Evolutionary conservation across 257 asterid species (phyloP), one percentile per base, ranked within the genome.

Genomic region (Petunia secreta): DNA sequence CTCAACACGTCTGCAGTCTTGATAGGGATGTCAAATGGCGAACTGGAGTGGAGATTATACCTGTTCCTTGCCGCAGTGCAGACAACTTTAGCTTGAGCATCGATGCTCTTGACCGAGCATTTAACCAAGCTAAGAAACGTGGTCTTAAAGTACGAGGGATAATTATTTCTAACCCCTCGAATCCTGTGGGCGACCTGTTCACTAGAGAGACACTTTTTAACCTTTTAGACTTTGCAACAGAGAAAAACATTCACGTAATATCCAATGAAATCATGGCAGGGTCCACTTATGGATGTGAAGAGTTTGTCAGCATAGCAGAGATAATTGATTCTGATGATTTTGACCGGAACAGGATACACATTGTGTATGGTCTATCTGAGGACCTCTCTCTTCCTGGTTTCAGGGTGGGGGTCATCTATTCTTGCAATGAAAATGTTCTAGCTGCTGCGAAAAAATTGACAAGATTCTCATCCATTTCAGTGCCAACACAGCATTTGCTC

Each of bases 41-140:
- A 67, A 88, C 86, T 4, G 90, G 92, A 46, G 93, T 87, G 48
- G 96, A 91, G 78, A 88, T 89, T 79, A 75, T 91, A 79, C 92
- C 93, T 11, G 87, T 91, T 78, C 93, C 92, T 53, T 91, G 93
- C 83, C 90, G 96, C 41, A 91, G 96, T 78, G 84, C 93, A 63
- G 96, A 91, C 84, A 84, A 86, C 83, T 91, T 91, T 87, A 84
- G 82, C 75, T 82, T 90, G 52, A 90, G 89, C 58, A 82, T 80
- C 34, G 80, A 86, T 41, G 85, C 93, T 25, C 88, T 91, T 54
- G 96, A 89, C 50, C 87, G 90, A 59, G 94, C 92, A 10, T 88
- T 83, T 82, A 90, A 83, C 85, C 91, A 88, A 78, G 90, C 92
- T n/a, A 91, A 88, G 83, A 91, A 91, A 83, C 91, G 93, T 2